Conservation (phyloP, 2,329 filamentous ascomycete species). For the Penicillium sp. region DNA sequence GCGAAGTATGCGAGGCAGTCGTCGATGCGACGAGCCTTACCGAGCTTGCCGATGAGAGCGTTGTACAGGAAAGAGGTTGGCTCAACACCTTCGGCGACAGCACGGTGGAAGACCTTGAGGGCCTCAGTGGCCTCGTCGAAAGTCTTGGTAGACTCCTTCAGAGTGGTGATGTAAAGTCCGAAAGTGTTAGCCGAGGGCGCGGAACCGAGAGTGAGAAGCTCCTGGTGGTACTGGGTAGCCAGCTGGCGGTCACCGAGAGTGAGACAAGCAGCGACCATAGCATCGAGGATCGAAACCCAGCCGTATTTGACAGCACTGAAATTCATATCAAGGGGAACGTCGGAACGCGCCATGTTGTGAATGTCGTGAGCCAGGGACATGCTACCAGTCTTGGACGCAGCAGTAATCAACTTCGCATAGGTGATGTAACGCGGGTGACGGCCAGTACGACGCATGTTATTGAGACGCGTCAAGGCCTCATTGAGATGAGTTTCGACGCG, state of each 20-base stretch:
- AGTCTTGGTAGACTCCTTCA: slow-evolving; percentile 95
- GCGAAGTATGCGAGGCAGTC: slow-evolving; percentile 98
- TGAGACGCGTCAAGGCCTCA: slow-evolving; percentile 80
- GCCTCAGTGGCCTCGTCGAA: slow-evolving; percentile 97
- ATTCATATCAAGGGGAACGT: slow-evolving; percentile 81
- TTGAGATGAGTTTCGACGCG: slow-evolving; percentile 73
- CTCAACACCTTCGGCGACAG: slow-evolving; percentile 90
- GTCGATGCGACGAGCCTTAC: slow-evolving; percentile 95
- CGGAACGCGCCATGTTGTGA: slow-evolving; percentile 81
- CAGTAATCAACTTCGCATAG: slow-evolving; percentile 91
- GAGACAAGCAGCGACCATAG: slow-evolving; percentile 92
- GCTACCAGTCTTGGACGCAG: slow-evolving; percentile 82
- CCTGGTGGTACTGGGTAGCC: slow-evolving; percentile 86
- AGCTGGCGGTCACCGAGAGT: slow-evolving; percentile 76
- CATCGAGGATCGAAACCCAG: slow-evolving; percentile 94
- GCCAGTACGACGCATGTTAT: slow-evolving; percentile 89
- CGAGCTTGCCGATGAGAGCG: slow-evolving; percentile 94
- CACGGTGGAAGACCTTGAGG: slow-evolving; percentile 94
- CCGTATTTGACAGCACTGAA: slow-evolving; percentile 89
- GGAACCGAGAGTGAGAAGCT: slow-evolving; percentile 85
- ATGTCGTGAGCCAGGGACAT: slow-evolving; percentile 83
- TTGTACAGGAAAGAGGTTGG: slow-evolving; percentile 98
- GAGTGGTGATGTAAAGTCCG: slow-evolving; percentile 96
- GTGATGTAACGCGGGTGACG: slow-evolving; percentile 94
- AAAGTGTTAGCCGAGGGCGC: slow-evolving; percentile 97